These are phyloP conservation scores for Tillandsia fasciculata DNA, from an alignment of 176 grass and related monocot genomes.

Conservation along the genomic window DNA sequence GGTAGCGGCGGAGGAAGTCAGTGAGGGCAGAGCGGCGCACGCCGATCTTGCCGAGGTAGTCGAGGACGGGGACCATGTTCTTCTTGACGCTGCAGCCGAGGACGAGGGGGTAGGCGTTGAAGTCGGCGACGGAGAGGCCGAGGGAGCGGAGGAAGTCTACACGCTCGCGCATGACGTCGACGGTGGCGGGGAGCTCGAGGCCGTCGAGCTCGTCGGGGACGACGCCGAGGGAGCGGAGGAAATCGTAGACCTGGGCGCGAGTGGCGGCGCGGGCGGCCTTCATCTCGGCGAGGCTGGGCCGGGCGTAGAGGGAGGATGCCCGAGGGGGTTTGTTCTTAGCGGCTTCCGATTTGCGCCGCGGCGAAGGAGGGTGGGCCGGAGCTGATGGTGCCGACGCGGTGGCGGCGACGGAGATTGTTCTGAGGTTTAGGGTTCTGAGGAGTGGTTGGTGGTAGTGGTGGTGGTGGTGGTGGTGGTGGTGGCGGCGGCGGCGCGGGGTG, in stretches of 20 bases:
- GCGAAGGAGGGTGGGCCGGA: slow-evolving; percentile 4
- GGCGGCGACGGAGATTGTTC: not conserved
- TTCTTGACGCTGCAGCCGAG: slow-evolving; percentile 78
- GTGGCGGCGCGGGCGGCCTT: slow-evolving; percentile 38
- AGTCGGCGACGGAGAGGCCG: slow-evolving; percentile 28
- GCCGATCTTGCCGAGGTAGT: slow-evolving; percentile 71
- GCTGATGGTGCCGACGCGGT: not conserved
- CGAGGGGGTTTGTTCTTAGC: not conserved
- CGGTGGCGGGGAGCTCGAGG: slow-evolving; percentile 69
- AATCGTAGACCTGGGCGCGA: slow-evolving; percentile 49
- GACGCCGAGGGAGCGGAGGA: slow-evolving; percentile 32
- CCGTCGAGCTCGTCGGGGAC: slow-evolving; percentile 56
- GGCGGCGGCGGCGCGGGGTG: not conserved
- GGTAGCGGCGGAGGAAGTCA: slow-evolving; percentile 54
- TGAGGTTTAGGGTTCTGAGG: not conserved
- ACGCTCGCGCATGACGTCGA: slow-evolving; percentile 74
- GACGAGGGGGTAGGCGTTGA: slow-evolving; percentile 59
- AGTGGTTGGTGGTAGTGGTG: not conserved
- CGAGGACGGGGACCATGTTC: slow-evolving; percentile 83
- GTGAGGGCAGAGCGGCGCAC: slow-evolving; percentile 49
- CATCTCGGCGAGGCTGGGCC: slow-evolving; percentile 65
- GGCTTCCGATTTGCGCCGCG: not conserved
- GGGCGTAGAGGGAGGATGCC: slow-evolving; percentile 45
- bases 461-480: no score
- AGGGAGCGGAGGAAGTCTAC: slow-evolving; percentile 49